Evolutionary conservation across 257 asterid species (phyloP).

Genomic region (Solanum phureja): DNA sequence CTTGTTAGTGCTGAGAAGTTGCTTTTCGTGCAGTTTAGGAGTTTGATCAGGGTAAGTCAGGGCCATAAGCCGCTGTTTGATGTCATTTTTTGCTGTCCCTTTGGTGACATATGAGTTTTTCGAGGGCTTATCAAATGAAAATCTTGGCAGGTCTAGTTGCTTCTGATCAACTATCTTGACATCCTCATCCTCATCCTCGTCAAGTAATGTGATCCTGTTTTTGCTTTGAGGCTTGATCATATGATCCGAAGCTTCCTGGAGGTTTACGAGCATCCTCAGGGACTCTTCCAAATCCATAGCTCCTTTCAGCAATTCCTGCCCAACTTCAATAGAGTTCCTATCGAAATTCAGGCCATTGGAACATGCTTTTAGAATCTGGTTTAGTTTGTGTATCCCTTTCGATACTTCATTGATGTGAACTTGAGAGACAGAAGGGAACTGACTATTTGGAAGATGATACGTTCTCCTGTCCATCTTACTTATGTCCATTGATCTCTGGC

Average conservation of each 20-base stretch:
- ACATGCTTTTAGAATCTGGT: constrained; percentile 56
- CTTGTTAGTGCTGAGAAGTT: constrained; percentile 14
- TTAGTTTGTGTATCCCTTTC: constrained; percentile 65
- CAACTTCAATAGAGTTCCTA: constrained; percentile 57
- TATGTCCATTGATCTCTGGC: constrained; percentile 38
- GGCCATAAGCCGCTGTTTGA: constrained; percentile 29
- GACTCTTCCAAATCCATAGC: constrained; percentile 82
- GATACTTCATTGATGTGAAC: constrained; percentile 63
- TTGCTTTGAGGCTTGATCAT: constrained; percentile 24
- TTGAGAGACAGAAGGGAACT: constrained; percentile 36
- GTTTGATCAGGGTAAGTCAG: constrained; percentile 28
- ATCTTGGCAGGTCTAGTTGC: constrained; percentile 57
- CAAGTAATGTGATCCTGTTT: constrained; percentile 48
- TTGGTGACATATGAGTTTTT: constrained; percentile 18
- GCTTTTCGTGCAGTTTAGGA: constrained; percentile 15
- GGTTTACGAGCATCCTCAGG: constrained; percentile 54
- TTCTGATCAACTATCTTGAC: constrained; percentile 30
- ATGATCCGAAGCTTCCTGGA: constrained; percentile 53
- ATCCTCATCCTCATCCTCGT: constrained; percentile 55
- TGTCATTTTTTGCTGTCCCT: constrained; percentile 13
- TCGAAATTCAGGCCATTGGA: constrained; percentile 53
- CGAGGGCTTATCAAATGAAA: constrained; percentile 67
- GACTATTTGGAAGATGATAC: constrained; percentile 2
- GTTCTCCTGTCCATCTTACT: constrained; percentile 26
- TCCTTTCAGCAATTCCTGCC: constrained; percentile 68